Percentiles rank a stretch among this genome's conserved stretches.
phyloP scores from a whole-genome alignment of 306 rosid genomes.

The Oxytropis ochrocephala region DNA sequence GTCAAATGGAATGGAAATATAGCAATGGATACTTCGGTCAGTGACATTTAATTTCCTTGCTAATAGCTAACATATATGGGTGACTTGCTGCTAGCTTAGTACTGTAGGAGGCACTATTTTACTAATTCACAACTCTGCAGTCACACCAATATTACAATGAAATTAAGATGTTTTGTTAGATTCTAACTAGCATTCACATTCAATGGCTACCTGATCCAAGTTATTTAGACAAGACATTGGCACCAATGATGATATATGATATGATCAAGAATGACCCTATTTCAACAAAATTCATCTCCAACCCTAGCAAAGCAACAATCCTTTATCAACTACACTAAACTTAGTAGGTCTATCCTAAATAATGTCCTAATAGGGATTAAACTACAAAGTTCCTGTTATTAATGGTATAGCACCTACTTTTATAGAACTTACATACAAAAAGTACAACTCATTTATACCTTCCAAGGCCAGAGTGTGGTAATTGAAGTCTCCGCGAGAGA shows the following conservation, averaged over 20 bases:
- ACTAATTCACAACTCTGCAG: conserved; percentile 11
- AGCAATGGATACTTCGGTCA: conserved; percentile 5
- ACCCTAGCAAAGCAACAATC: not conserved
- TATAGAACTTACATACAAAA: not conserved
- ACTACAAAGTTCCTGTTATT: not conserved
- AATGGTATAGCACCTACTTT: not conserved
- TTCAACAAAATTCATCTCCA: not conserved
- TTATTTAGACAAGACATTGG: not conserved
- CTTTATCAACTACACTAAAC: not conserved
- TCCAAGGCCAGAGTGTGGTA: conserved; percentile 99
- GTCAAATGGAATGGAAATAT: conserved; percentile 14
- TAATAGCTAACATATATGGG: not conserved
- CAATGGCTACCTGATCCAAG: not conserved
- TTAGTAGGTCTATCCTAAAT: not conserved
- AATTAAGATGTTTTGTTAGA: not conserved
- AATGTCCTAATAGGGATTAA: not conserved
- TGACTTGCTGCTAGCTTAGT: not conserved
- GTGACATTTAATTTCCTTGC: not conserved
- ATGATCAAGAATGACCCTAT: not conserved
- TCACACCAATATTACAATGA: not conserved
- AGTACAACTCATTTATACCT: conserved; percentile 42
- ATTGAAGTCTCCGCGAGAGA: conserved; percentile 99
- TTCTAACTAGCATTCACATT: not conserved
- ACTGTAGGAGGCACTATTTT: not conserved
- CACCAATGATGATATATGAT: not conserved